These are phyloP conservation scores for Diaporthe helianthi DNA, from an alignment of 2,329 filamentous ascomycete genomes.

Conservation along the genomic window DNA sequence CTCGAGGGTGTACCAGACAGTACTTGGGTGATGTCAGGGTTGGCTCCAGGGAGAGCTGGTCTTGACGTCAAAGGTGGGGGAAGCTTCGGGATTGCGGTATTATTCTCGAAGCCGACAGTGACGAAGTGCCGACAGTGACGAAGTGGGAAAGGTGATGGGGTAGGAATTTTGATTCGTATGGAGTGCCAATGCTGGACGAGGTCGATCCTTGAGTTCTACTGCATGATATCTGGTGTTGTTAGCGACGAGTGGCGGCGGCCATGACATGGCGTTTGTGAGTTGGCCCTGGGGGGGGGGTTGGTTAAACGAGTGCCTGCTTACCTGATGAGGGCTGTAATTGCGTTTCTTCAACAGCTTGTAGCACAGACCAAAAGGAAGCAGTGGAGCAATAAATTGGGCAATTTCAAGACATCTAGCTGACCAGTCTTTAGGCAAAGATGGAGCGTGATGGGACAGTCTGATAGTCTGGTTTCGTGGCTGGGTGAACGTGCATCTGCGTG, in stretches of 20 bases:
- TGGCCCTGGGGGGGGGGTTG: neutral
- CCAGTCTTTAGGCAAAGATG: conserved; percentile 26
- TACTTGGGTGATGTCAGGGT: conserved; percentile 19
- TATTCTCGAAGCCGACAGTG: conserved; percentile 11
- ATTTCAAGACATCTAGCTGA: conserved; percentile 26
- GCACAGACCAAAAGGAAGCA: conserved; percentile 18
- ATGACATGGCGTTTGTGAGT: neutral
- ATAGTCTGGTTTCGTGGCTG: conserved; percentile 5
- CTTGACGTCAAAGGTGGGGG: conserved; percentile 31
- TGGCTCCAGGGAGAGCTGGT: conserved; percentile 11
- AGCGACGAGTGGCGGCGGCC: conserved; percentile 2
- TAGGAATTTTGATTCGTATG: neutral
- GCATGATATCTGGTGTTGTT: conserved; percentile 6
- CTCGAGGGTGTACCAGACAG: neutral
- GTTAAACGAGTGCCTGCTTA: conserved; percentile 1
- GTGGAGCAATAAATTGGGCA: conserved; percentile 25
- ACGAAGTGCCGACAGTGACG: neutral
- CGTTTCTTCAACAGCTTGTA: conserved; percentile 10
- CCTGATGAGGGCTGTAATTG: conserved; percentile 3
- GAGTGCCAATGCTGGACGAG: neutral
- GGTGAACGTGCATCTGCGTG: neutral
- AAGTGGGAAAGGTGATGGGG: neutral
- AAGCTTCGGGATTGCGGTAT: conserved; percentile 20
- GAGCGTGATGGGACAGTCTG: conserved; percentile 18
- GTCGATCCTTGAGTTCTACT: neutral